A percentile compares a stretch with the other conserved stretches of the same genome.
phyloP scores from a whole-genome alignment of 805 yeast genomes.

The Barnettozyma botsteinii region DNA sequence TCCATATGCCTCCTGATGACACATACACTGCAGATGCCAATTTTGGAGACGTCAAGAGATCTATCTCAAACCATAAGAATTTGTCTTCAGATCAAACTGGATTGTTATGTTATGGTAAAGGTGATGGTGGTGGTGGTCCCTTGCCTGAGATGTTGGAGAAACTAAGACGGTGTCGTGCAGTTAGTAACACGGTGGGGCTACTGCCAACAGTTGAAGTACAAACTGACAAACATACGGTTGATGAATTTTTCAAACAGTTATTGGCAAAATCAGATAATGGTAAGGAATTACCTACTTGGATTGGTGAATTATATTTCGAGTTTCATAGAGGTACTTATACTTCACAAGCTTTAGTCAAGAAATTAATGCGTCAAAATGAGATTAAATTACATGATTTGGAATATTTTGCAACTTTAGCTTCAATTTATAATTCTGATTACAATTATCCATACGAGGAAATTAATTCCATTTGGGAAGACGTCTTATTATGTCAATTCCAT shows the following conservation, averaged over 20 bases:
- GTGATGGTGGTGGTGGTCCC: slow-evolving; percentile 99
- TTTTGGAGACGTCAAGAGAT: slow-evolving; percentile 85
- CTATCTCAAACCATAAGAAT: slow-evolving; percentile 77
- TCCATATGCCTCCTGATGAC: slow-evolving; percentile 97
- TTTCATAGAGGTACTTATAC: slow-evolving; percentile 97
- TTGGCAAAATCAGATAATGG: slow-evolving; percentile 62
- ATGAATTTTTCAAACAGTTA: slow-evolving; percentile 68
- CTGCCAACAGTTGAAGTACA: slow-evolving; percentile 83
- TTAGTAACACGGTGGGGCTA: slow-evolving; percentile 71
- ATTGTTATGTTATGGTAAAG: slow-evolving; percentile 79
- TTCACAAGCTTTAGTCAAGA: slow-evolving; percentile 83
- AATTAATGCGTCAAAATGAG: slow-evolving; percentile 72
- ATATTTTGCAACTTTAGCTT: slow-evolving; percentile 70
- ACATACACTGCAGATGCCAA: slow-evolving; percentile 93
- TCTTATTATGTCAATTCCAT: slow-evolving; percentile 89
- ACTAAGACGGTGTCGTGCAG: slow-evolving; percentile 84
- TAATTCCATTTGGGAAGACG: slow-evolving; percentile 78
- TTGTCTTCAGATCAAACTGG: slow-evolving; percentile 76
- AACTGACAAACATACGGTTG: slow-evolving; percentile 41
- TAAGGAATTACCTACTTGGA: slow-evolving; percentile 72
- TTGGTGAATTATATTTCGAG: slow-evolving; percentile 90
- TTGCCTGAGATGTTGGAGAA: slow-evolving; percentile 90
- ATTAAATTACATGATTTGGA: slow-evolving; percentile 80
- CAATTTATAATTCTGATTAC: slow-evolving; percentile 44
- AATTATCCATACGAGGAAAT: slow-evolving; percentile 68